Evolutionary conservation across 768 basidiomycete genomes (phyloP), one percentile per base, ranked within the genome.

Genomic region (Calocybe cyanea): DNA sequence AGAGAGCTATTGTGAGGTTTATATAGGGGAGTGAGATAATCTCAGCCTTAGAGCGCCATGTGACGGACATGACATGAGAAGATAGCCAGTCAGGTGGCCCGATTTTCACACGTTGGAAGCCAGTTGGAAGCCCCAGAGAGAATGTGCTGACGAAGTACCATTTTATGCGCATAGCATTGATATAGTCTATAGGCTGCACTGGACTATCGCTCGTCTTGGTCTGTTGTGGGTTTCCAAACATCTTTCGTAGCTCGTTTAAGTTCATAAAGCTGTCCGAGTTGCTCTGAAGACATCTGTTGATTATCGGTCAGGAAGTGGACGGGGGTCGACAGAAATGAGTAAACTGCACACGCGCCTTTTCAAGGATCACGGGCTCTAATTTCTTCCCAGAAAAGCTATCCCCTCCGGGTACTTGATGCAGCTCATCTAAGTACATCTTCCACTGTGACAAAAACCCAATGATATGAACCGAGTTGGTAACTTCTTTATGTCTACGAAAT

Each of bases 361-460:
- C 89, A 52, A 89, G 79, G 19, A 80, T 58, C 1, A 78, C 81
- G 8, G 80, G 62, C 61, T 92, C 87, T 30, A 93, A 66, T 49
- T 67, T 84, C 62, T 78, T 83, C 24, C 86, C 87, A 23, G 57
- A 57, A 56, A 87, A 91, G 25, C 55, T 58, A 43, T 66, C 60
- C 2, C 61, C 67, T 28, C 76, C 70, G 4, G 66, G 59, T 11
- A 72, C 76, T 20, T 57, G 65, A 10, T 81, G 82, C 25, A 87
- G 62, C 49, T 78, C 66, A 55, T 95, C 91, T 45, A 97, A 74
- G 64, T 99, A 98, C 47, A 78, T 63, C 64, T 95, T 96, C 95
- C 95, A 99, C 58, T 97, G 90, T 2, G 87, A 85, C 7, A 98
- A 73, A 60, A 99, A 99, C 2, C 92, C 93, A 62, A 98, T 95